Base-by-base conservation (phyloP, 257 asterid species). In the Solanum neorickii region DNA sequence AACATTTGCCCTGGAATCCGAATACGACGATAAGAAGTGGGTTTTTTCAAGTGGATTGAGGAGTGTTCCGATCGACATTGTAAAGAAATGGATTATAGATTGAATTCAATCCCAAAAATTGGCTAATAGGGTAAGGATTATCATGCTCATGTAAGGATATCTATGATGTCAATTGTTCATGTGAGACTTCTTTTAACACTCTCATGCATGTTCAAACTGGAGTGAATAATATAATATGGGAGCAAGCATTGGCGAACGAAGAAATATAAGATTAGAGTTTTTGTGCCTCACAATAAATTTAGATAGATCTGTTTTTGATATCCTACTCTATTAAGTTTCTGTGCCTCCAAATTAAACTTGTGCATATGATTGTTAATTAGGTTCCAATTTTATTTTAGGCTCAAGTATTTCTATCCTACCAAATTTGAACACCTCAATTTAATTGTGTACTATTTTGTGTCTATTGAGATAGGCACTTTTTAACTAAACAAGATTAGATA, bases 381-480 rank as follows among this genome's bases (percentile, higher is more conserved):
- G 60, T 52, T 16, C 23, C 60, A 52, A 16, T 16, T 52, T 52
- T 16, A 52, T 52, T 52, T 16, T 52, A 15, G 60, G 23, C 60
- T 52, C 60, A 52, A 16, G 60, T 52, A 52, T 52, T 5, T 6
- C 21, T 49, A 15, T 52, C 0, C 60, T 52, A 0, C 23, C 60
- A 21, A 52, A 0, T 52, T 52, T 52, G 60, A 52, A 52, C 60
- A 52, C 60, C 60, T 52, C 23, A 52, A 52, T 33, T 33, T 33
- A 33, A 33, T 33, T 33, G 35, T 52, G 9, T 2, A 52, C 60
- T 6, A 49, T 49, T 49, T 49, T 49, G 23, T 49, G 23, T 49
- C 1, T 49, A 49, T 49, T 52, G 60, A 52, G 60, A 52, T 52
- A 5, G 60, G 3, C 60, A 52, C 94, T 91, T 92, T 90, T 16